Conservation (phyloP, 2,329 filamentous ascomycete genomes). For the Phaeosphaeriaceae sp. region DNA sequence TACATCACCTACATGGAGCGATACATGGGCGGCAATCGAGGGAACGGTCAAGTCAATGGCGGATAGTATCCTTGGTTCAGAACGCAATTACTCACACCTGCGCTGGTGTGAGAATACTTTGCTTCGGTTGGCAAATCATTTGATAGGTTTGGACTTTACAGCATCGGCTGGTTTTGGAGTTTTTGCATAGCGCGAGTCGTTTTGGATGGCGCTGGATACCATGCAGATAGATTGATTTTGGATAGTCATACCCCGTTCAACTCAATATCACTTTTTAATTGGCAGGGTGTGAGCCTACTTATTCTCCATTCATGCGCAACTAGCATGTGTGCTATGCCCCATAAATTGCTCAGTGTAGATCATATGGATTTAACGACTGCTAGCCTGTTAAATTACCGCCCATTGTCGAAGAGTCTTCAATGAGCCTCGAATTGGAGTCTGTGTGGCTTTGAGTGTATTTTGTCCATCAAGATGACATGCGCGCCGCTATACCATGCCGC, state of each 20-base stretch:
- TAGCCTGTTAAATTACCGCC: too few relatives aligned
- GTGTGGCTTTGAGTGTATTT: too few relatives aligned
- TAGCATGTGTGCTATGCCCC: too few relatives aligned
- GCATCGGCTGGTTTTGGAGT: neutral
- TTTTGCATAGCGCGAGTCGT: conserved; percentile 6
- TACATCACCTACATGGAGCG: conserved; percentile 98
- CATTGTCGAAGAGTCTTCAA: too few relatives aligned
- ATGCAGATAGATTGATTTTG: conserved; percentile 5
- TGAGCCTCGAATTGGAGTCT: too few relatives aligned
- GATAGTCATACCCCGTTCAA: conserved; percentile 7
- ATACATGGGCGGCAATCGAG: conserved; percentile 48
- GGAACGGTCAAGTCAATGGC: conserved; percentile 31
- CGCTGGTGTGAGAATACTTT: conserved; percentile 14
- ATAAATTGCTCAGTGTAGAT: too few relatives aligned
- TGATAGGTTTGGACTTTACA: neutral
- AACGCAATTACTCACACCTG: conserved; percentile 20
- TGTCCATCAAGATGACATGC: too few relatives aligned
- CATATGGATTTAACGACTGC: too few relatives aligned
- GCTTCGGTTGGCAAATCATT: neutral
- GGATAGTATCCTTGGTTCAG: conserved; percentile 27
- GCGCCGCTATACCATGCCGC: too few relatives aligned
- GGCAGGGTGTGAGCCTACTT: neutral
- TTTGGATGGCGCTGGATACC: conserved; percentile 7
- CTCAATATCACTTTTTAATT: conserved; percentile 3
- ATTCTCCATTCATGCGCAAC: too few relatives aligned